Conservation (phyloP, 176 grass and related monocot species). For the Zoysia pacifica region DNA sequence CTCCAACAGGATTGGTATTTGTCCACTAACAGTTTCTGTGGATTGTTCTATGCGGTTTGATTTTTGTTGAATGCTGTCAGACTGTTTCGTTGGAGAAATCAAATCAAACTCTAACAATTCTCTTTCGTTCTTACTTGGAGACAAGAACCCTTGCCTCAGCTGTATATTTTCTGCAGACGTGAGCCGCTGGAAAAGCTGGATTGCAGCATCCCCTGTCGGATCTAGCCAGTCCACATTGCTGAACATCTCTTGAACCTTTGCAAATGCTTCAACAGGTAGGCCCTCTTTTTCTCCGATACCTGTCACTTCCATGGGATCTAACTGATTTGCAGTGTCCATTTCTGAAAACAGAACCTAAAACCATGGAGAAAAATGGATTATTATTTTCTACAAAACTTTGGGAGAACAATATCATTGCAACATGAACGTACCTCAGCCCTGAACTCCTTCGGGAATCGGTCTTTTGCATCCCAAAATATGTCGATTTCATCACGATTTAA, state of each 20-base stretch:
- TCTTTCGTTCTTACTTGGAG: conserved; percentile 55
- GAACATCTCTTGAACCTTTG: conserved; percentile 94
- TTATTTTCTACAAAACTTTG: conserved; percentile 24
- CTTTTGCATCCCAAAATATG: conserved; percentile 94
- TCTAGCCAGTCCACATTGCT: conserved; percentile 93
- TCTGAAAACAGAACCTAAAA: conserved; percentile 86
- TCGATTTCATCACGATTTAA: conserved; percentile 94
- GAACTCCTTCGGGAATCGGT: conserved; percentile 83
- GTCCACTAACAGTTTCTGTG: conserved; percentile 26
- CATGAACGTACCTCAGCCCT: conserved; percentile 76
- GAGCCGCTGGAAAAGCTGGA: conserved; percentile 69
- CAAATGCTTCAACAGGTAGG: conserved; percentile 91
- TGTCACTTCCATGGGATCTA: conserved; percentile 53
- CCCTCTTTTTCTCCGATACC: conserved; percentile 82
- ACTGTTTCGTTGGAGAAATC: conserved; percentile 36
- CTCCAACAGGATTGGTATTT: conserved; percentile 9
- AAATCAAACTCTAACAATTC: conserved; percentile 24
- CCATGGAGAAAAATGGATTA: conserved; percentile 31
- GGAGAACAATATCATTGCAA: conserved; percentile 25
- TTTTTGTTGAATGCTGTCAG: conserved; percentile 23
- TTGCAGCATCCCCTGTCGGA: conserved; percentile 59
- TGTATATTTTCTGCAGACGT: conserved; percentile 64
- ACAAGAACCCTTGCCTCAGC: conserved; percentile 49
- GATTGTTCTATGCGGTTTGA: not conserved
- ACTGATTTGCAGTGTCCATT: conserved; percentile 71